Evolutionary conservation across 78 protist species (phyloP).

Genomic region (Guillardia theta): DNA sequence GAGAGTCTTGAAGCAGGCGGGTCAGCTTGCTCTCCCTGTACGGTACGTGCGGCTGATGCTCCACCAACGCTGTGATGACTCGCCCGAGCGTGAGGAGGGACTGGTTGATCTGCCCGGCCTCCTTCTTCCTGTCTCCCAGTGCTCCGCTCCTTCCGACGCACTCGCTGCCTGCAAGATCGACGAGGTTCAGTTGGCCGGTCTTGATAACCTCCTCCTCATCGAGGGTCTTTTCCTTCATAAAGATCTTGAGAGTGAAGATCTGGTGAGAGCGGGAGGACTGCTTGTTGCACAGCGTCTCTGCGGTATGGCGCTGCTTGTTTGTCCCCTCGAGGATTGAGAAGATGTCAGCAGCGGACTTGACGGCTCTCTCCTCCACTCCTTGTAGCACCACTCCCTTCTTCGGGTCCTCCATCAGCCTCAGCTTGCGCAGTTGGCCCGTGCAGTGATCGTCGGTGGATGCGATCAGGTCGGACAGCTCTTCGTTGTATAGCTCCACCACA

Average conservation of each 20-base stretch:
- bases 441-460: background rate
- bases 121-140: constrained; percentile 24
- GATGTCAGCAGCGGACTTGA: constrained; percentile 29
- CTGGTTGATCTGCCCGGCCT: constrained; percentile 91
- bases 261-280: constrained; percentile 69
- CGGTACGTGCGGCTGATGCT: constrained; percentile 68
- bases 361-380: constrained; percentile 48
- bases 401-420: constrained; percentile 2
- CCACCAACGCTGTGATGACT: constrained; percentile 84
- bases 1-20: constrained; percentile 88
- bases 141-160: constrained; percentile 79
- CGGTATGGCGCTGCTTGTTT: background rate
- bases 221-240: constrained; percentile 78
- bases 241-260: constrained; percentile 83
- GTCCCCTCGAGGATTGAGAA: constrained; percentile 19
- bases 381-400: constrained; percentile 40
- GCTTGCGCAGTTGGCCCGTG: constrained; percentile 25
- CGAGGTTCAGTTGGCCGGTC: constrained; percentile 89
- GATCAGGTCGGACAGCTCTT: constrained; percentile 63
- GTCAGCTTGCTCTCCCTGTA: constrained; percentile 83
- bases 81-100: constrained; percentile 86
- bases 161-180: constrained; percentile 95
- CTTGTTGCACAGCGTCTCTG: constrained; percentile 45
- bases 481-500: constrained; percentile 73
- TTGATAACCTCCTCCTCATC: constrained; percentile 41